Evolutionary conservation across 805 yeast species (phyloP).

Genomic region (Torulaspora quercuum): DNA sequence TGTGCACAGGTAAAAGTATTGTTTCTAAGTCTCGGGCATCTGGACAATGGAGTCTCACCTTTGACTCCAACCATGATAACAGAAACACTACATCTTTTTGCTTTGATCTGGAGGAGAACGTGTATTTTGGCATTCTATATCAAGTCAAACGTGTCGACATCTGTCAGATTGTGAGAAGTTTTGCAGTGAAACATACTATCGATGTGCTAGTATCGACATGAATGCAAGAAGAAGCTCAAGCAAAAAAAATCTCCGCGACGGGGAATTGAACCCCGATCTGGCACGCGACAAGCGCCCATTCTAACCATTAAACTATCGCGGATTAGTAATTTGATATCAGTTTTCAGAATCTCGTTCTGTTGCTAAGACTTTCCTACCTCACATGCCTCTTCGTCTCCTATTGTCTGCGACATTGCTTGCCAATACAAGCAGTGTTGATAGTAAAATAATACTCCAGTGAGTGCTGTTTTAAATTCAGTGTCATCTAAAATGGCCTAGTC

Average conservation of each 20-base stretch:
- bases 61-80: conserved; percentile 24
- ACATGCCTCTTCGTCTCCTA: too few species aligned
- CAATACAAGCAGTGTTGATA: too few species aligned
- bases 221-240: background rate
- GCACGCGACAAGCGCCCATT: conserved; percentile 32
- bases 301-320: conserved; percentile 34
- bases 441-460: too few species aligned
- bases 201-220: background rate
- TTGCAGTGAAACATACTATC: background rate
- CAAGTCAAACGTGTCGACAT: too few species aligned
- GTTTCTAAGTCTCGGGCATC: background rate
- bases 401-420: too few species aligned
- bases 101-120: conserved; percentile 16
- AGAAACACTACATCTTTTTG: conserved; percentile 25
- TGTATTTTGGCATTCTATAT: conserved; percentile 22
- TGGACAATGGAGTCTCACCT: conserved; percentile 7
- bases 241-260: conserved; percentile 29
- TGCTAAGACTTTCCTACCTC: too few species aligned
- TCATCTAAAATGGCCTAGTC: too few species aligned
- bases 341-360: too few species aligned
- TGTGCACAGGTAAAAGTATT: conserved; percentile 8
- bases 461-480: too few species aligned
- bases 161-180: too few species aligned
- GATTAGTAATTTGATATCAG: conserved; percentile 13
- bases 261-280: conserved; percentile 32